Evolutionary conservation across 345 rosid genomes (phyloP).

Genomic region (Combretum micranthum): DNA sequence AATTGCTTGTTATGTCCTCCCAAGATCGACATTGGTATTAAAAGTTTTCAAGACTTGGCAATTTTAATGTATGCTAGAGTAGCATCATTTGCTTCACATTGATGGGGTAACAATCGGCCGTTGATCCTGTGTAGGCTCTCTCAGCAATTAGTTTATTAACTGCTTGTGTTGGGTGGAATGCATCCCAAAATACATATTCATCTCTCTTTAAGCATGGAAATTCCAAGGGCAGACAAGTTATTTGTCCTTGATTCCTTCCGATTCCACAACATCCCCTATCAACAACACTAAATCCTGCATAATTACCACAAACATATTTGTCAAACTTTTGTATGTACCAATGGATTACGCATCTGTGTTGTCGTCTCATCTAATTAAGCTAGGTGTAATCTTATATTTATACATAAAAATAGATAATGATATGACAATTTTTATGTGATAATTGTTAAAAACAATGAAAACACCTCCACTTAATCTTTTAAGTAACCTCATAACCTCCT

Average conservation of each 20-base stretch:
- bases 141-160: conserved; percentile 44
- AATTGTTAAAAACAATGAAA: too few relatives aligned
- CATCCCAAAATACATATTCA: conserved; percentile 58
- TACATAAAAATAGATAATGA: too few relatives aligned
- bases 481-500: too few relatives aligned
- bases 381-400: too few relatives aligned
- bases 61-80: neutral
- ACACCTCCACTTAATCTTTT: too few relatives aligned
- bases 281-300: conserved; percentile 36
- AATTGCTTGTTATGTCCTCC: too few relatives aligned
- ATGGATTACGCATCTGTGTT: too few relatives aligned
- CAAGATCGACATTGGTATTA: too few relatives aligned
- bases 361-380: too few relatives aligned
- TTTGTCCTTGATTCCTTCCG: conserved; percentile 53
- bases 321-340: too few relatives aligned
- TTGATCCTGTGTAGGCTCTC: conserved; percentile 40
- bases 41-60: neutral
- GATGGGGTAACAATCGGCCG: conserved; percentile 49
- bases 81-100: conserved; percentile 44
- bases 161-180: conserved; percentile 64
- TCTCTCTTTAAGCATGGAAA: conserved; percentile 52
- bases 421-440: too few relatives aligned
- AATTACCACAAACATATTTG: too few relatives aligned
- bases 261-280: conserved; percentile 64
- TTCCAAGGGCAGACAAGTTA: conserved; percentile 56